Evolutionary conservation across 768 basidiomycete genomes (phyloP).

Genomic region (Lactarius psammicola): DNA sequence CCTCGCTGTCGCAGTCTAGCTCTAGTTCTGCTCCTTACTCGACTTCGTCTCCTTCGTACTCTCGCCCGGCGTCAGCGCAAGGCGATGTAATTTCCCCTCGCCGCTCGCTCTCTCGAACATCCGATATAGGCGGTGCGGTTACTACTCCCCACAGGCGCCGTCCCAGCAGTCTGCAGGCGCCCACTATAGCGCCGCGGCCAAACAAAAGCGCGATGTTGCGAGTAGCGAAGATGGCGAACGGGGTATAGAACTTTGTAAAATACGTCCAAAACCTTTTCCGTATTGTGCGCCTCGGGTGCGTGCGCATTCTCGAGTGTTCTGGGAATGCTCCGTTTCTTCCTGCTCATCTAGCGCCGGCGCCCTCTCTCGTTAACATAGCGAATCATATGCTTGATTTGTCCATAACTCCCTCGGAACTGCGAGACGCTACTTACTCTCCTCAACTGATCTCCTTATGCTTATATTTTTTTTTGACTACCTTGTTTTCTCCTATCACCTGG

Average conservation of each 20-base stretch:
- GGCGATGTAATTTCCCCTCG: slow-evolving; percentile 11
- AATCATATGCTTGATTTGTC: background rate
- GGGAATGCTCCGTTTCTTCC: background rate
- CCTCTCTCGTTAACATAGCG: background rate
- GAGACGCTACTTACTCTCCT: slow-evolving; percentile 1
- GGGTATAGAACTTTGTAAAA: background rate
- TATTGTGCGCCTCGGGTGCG: background rate
- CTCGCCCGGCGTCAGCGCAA: slow-evolving; percentile 21
- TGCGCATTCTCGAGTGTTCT: background rate
- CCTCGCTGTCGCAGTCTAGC: slow-evolving; percentile 17
- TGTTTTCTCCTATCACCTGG: background rate
- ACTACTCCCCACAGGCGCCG: slow-evolving; percentile 41
- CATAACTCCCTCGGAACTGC: background rate
- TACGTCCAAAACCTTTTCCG: background rate
- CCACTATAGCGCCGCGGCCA: slow-evolving; percentile 63
- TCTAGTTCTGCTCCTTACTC: slow-evolving; percentile 2
- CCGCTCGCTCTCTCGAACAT: slow-evolving; percentile 49
- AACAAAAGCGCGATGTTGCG: slow-evolving; percentile 75
- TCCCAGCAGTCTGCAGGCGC: slow-evolving; percentile 55
- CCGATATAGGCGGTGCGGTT: slow-evolving; percentile 33
- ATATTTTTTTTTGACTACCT: background rate
- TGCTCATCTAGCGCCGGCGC: slow-evolving; percentile 22
- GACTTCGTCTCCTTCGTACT: background rate
- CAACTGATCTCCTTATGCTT: slow-evolving; percentile 11
- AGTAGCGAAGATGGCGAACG: slow-evolving; percentile 60